A percentile compares a stretch with the other conserved stretches of the same genome.
These are phyloP conservation scores for Entophlyctis helioformis DNA, from an alignment of 192 early-diverging fungal species.

Conservation along the genomic window DNA sequence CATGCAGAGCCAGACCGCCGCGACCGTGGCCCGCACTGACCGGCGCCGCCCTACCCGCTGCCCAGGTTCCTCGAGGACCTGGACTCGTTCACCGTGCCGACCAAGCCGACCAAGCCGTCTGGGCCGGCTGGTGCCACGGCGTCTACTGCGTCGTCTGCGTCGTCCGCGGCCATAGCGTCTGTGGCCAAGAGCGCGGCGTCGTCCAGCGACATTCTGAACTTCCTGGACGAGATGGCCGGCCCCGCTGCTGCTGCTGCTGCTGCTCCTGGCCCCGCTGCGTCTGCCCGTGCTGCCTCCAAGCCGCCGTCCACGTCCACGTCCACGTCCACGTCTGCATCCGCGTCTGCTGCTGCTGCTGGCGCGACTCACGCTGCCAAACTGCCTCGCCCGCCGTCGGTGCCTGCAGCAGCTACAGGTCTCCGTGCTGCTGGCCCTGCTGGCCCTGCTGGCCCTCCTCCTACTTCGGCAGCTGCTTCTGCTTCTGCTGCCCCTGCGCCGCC, in stretches of 20 bases:
- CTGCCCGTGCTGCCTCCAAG: background rate
- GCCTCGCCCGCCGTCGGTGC: too few species aligned
- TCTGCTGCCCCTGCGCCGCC: background rate
- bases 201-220: constrained; percentile 24
- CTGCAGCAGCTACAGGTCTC: too few species aligned
- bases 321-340: background rate
- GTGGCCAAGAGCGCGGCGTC: background rate
- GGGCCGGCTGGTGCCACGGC: too few species aligned
- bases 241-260: background rate
- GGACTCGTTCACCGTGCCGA: constrained; percentile 1
- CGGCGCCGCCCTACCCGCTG: background rate
- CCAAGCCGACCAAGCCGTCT: too few species aligned
- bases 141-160: too few species aligned
- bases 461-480: background rate
- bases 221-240: constrained; percentile 29
- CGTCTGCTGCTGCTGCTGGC: too few species aligned
- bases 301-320: background rate
- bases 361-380: too few species aligned
- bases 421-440: too few species aligned
- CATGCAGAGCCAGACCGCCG: too few species aligned
- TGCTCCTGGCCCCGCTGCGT: background rate
- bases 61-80: constrained; percentile 18
- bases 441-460: too few species aligned
- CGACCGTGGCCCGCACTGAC: too few species aligned
- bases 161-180: too few species aligned